Conservation (phyloP, 2,329 filamentous ascomycete species). For the Endothia cerciana region DNA sequence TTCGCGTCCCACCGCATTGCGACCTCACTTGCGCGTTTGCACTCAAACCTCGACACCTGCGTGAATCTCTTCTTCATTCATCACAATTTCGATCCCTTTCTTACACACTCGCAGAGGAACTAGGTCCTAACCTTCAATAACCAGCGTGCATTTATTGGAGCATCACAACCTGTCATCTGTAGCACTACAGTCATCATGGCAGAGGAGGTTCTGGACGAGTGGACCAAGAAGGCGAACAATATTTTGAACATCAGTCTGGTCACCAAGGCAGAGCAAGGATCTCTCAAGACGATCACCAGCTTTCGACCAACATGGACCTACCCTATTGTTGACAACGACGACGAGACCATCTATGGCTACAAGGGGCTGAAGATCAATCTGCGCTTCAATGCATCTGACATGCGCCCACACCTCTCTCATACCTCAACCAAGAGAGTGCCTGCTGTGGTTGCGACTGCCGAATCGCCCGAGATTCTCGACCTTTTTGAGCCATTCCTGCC, state of each 20-base stretch:
- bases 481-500: slow-evolving; percentile 70
- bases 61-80: slow-evolving; percentile 9
- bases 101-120: background rate
- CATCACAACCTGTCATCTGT: background rate
- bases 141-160: background rate
- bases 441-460: slow-evolving; percentile 58
- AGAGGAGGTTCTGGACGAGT: slow-evolving; percentile 25
- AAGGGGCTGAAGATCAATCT: slow-evolving; percentile 77
- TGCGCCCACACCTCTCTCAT: slow-evolving; percentile 76
- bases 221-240: slow-evolving; percentile 63
- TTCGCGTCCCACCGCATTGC: slow-evolving; percentile 24
- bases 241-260: slow-evolving; percentile 65
- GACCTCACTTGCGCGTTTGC: slow-evolving; percentile 9
- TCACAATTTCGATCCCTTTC: background rate
- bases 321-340: slow-evolving; percentile 82
- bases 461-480: slow-evolving; percentile 71
- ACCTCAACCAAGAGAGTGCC: slow-evolving; percentile 72
- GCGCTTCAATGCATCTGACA: slow-evolving; percentile 68
- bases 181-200: slow-evolving; percentile 14
- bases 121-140: background rate
- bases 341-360: slow-evolving; percentile 90
- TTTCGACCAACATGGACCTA: slow-evolving; percentile 92
- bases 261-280: slow-evolving; percentile 49
- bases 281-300: slow-evolving; percentile 60
- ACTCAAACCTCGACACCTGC: slow-evolving; percentile 7